These are phyloP conservation scores for Allomyces macrogynus DNA, from an alignment of 192 early-diverging fungal genomes.

Conservation along the genomic window DNA sequence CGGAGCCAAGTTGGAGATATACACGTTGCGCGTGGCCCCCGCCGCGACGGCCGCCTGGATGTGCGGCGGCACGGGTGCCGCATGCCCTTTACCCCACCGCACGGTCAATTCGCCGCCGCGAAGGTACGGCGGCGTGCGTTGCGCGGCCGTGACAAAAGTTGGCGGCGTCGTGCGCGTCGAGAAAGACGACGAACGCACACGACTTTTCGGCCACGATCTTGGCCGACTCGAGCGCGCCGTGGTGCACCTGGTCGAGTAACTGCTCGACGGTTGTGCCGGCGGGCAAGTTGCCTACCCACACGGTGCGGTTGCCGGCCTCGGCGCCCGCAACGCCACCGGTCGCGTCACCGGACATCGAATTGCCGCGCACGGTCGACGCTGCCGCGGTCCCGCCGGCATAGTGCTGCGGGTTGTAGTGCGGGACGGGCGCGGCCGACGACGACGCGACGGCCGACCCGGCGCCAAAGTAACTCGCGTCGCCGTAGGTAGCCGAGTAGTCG, in stretches of 20 bases:
- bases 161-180: constrained; percentile 40
- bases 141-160: constrained; percentile 39
- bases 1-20: constrained; percentile 50
- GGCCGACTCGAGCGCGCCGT: constrained; percentile 45
- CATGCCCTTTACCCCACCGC: constrained; percentile 50
- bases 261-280: constrained; percentile 30
- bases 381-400: no score
- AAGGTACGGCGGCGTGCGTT: constrained; percentile 24
- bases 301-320: constrained; percentile 24
- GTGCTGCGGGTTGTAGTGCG: no score
- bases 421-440: no score
- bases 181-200: constrained; percentile 63
- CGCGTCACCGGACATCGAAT: no score
- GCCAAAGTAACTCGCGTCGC: no score
- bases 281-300: constrained; percentile 67
- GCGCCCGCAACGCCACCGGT: no score
- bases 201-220: constrained; percentile 54
- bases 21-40: constrained; percentile 64
- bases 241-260: constrained; percentile 46
- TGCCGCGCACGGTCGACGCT: no score
- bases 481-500: no score
- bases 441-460: no score
- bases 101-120: constrained; percentile 41
- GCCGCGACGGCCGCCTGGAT: constrained; percentile 39
- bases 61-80: constrained; percentile 22